Evolutionary conservation across 129 eudicot genomes (phyloP).

Genomic region (carrot (Daucus carota)): DH1_v3.0 NC_030381.2:19277501-19278000

Average conservation of each 20-base stretch:
- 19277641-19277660: not conserved
- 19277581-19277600: not conserved
- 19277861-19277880: constrained; percentile 86
- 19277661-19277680: not conserved
- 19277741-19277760: constrained; percentile 74
- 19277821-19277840: constrained; percentile 66
- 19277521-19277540: not conserved
- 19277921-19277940: constrained; percentile 85
- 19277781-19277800: constrained; percentile 83
- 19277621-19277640: not conserved
- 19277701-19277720: not conserved
- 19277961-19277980: constrained; percentile 80
- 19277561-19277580: not conserved
- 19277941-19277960: constrained; percentile 59
- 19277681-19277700: not conserved
- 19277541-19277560: not conserved
- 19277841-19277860: constrained; percentile 91
- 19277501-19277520: not conserved
- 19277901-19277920: constrained; percentile 65
- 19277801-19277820: constrained; percentile 76
- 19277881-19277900: constrained; percentile 89
- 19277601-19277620: not conserved
- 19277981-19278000: constrained; percentile 92
- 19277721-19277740: not conserved
- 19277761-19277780: constrained; percentile 78